Percentiles rank a stretch among this genome's conserved stretches.
Evolutionary conservation across 2,329 filamentous ascomycete species (phyloP).

Genomic region (Aspergillus chevalieri): DNA sequence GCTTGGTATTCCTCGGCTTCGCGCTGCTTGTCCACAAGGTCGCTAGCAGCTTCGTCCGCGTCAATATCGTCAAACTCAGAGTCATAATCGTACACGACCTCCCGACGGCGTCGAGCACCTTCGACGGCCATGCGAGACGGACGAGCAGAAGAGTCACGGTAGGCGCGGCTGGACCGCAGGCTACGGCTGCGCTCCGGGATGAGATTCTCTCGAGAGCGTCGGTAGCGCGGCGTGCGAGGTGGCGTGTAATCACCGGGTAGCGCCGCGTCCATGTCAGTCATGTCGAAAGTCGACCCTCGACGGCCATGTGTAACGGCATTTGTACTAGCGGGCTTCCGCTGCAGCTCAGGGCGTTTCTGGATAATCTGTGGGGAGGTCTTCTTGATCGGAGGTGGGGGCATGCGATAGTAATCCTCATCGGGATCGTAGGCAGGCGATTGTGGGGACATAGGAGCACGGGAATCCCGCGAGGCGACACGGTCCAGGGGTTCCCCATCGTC

Average conservation of each 20-base stretch:
- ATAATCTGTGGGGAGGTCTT: slow-evolving; percentile 28
- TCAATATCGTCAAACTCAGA: slow-evolving; percentile 12
- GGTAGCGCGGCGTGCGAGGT: slow-evolving; percentile 8
- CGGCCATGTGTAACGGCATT: slow-evolving; percentile 24
- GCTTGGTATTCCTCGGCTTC: slow-evolving; percentile 37
- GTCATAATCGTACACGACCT: slow-evolving; percentile 21
- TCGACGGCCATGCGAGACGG: slow-evolving; percentile 30
- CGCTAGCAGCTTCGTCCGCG: slow-evolving; percentile 16
- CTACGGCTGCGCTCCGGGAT: slow-evolving; percentile 31
- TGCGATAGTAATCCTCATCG: slow-evolving; percentile 39
- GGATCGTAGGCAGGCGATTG: slow-evolving; percentile 19
- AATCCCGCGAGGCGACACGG: slow-evolving; percentile 21
- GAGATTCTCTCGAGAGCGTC: slow-evolving; percentile 24
- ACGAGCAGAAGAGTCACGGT: slow-evolving; percentile 24
- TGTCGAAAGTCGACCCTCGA: slow-evolving; percentile 26
- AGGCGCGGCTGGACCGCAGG: slow-evolving; percentile 22
- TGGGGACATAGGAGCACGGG: slow-evolving; percentile 24
- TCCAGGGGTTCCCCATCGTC: slow-evolving; percentile 27
- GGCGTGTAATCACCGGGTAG: slow-evolving; percentile 22
- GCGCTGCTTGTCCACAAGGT: slow-evolving; percentile 33
- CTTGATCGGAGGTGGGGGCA: slow-evolving; percentile 37
- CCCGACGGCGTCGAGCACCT: slow-evolving; percentile 28
- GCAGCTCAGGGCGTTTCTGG: slow-evolving; percentile 27
- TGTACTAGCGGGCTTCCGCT: slow-evolving; percentile 28
- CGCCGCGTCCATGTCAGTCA: slow-evolving; percentile 26